Conservation (phyloP, 2,329 filamentous ascomycete genomes). For the Camillea tinctor region DNA sequence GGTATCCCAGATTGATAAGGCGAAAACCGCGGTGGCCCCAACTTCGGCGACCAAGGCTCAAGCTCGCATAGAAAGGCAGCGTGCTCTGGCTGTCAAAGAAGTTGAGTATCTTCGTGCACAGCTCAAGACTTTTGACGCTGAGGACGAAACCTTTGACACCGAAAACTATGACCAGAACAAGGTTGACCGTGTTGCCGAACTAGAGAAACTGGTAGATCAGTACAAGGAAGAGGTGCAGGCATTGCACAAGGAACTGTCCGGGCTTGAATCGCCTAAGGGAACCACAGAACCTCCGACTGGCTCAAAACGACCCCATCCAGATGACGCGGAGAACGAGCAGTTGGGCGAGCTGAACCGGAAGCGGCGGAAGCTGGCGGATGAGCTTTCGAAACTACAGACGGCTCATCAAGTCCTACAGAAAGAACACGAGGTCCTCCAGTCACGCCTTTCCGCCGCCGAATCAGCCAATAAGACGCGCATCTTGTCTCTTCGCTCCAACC, state of each 20-base stretch:
- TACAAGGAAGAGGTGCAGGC: slow-evolving; percentile 79
- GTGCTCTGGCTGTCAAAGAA: slow-evolving; percentile 82
- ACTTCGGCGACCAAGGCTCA: slow-evolving; percentile 64
- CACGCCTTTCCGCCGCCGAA: slow-evolving; percentile 67
- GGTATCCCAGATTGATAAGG: slow-evolving; percentile 67
- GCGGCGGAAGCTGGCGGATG: slow-evolving; percentile 60
- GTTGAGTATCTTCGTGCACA: slow-evolving; percentile 92
- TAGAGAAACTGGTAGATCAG: slow-evolving; percentile 82
- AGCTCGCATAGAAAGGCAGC: slow-evolving; percentile 80
- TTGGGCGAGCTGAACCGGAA: slow-evolving; percentile 83
- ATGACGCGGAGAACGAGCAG: slow-evolving; percentile 65
- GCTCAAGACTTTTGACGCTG: slow-evolving; percentile 81
- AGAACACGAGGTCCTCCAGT: slow-evolving; percentile 65
- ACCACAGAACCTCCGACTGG: slow-evolving; percentile 44
- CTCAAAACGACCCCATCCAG: slow-evolving; percentile 63
- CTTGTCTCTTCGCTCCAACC: slow-evolving; percentile 86
- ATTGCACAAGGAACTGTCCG: slow-evolving; percentile 71
- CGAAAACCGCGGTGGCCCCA: slow-evolving; percentile 52
- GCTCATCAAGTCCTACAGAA: slow-evolving; percentile 69
- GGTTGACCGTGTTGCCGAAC: slow-evolving; percentile 69
- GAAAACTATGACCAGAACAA: slow-evolving; percentile 77
- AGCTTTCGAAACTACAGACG: slow-evolving; percentile 62
- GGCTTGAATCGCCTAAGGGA: slow-evolving; percentile 49
- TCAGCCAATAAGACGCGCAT: slow-evolving; percentile 75
- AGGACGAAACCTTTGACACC: slow-evolving; percentile 83